Conservation (phyloP, 2,329 filamentous ascomycete genomes). For the Anisogramma anomala region DNA sequence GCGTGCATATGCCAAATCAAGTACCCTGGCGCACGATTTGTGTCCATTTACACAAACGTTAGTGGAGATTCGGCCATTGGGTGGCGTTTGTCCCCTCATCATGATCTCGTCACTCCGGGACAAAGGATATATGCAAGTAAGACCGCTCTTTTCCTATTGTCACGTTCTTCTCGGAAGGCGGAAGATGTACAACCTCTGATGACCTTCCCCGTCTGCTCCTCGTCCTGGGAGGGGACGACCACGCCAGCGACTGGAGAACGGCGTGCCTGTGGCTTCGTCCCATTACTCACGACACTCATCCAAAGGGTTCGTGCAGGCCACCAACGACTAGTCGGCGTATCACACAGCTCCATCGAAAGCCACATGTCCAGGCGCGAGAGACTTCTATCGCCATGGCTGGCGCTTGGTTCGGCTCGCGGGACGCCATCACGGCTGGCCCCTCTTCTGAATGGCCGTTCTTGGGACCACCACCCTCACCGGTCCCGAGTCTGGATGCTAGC, state of each 20-base stretch:
- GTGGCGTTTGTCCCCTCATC: not conserved
- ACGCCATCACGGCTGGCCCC: not conserved
- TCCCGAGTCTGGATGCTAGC: too few species aligned
- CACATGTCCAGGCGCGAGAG: not conserved
- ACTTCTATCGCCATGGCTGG: not conserved
- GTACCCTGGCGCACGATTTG: slow-evolving; percentile 2
- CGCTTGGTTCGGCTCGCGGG: not conserved
- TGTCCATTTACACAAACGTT: not conserved
- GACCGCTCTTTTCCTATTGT: not conserved
- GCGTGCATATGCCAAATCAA: not conserved
- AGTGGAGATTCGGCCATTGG: not conserved
- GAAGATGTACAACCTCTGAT: not conserved
- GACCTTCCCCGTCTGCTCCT: not conserved
- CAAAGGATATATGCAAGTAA: not conserved
- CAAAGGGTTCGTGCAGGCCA: not conserved
- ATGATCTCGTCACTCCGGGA: not conserved
- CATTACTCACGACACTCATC: not conserved
- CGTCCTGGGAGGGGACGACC: not conserved
- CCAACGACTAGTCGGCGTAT: not conserved
- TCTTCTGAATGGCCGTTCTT: not conserved
- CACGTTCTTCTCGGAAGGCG: not conserved
- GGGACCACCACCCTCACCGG: not conserved
- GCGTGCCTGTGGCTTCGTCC: not conserved
- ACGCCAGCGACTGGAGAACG: too few species aligned
- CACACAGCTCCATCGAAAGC: not conserved